Evolutionary conservation across 73 alveolate species (phyloP).

Genomic region (Durusdinium trenchii): DNA sequence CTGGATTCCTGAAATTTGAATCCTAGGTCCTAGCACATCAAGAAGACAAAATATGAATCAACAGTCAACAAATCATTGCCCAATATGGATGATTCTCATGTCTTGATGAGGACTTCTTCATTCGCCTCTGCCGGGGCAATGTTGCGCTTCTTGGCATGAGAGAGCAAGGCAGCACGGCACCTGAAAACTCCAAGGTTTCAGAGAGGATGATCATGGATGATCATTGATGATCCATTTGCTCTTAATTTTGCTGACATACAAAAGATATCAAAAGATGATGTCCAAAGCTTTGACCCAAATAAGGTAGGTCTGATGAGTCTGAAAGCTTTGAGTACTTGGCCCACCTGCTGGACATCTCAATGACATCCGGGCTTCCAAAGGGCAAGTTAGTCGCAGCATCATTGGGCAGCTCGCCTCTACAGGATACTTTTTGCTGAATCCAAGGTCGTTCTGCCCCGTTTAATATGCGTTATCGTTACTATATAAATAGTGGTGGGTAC

Average conservation of each 20-base stretch:
- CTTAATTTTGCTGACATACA: background rate
- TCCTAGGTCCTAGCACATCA: no score
- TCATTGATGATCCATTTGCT: no score
- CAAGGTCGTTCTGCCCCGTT: background rate
- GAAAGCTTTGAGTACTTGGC: background rate
- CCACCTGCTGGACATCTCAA: conserved; percentile 73
- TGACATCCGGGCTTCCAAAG: conserved; percentile 64
- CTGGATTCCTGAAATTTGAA: no score
- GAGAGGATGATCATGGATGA: no score
- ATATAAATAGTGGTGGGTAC: no score
- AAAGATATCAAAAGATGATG: background rate
- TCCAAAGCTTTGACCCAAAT: background rate
- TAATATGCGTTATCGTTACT: background rate
- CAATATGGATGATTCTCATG: background rate
- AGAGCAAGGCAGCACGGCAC: conserved; percentile 49
- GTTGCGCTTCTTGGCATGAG: conserved; percentile 62
- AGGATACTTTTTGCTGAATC: background rate
- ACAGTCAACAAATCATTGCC: no score
- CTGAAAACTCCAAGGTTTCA: background rate
- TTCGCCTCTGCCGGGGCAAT: conserved; percentile 57
- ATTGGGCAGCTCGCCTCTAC: conserved; percentile 51
- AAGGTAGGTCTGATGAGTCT: background rate
- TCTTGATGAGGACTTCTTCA: no score
- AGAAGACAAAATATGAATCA: no score
- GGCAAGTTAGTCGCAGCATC: conserved; percentile 60